Conservation (phyloP, 1,284 basidiomycete species). For the Phellopilus nigrolimitatus region DNA sequence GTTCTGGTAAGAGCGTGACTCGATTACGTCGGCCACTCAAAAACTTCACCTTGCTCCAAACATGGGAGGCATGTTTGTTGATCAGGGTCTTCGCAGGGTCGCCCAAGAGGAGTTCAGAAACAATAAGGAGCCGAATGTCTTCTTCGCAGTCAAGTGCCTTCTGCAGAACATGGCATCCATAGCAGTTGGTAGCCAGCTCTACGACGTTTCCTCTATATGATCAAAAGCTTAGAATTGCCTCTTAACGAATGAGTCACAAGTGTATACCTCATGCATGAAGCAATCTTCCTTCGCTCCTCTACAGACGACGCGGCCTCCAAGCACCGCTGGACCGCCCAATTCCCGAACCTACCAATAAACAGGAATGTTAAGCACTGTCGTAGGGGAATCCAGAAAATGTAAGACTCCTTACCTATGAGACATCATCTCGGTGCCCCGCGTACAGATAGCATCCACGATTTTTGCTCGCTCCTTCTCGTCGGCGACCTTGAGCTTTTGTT, state of each 20-base stretch:
- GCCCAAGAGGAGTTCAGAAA: constrained; percentile 72
- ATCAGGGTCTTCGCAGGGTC: constrained; percentile 78
- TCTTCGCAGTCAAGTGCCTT: constrained; percentile 87
- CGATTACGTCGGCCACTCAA: background rate
- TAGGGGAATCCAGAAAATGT: background rate
- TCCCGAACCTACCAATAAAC: constrained; percentile 57
- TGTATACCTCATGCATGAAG: constrained; percentile 69
- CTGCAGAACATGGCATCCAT: constrained; percentile 80
- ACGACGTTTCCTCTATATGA: constrained; percentile 66
- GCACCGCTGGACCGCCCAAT: constrained; percentile 83
- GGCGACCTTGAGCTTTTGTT: constrained; percentile 82
- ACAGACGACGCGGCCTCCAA: constrained; percentile 65
- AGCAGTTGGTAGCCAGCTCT: constrained; percentile 79
- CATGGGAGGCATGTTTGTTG: constrained; percentile 83
- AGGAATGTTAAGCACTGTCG: background rate
- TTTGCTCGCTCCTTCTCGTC: constrained; percentile 70
- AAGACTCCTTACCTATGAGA: constrained; percentile 56
- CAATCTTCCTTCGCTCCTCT: constrained; percentile 74
- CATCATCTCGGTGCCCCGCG: constrained; percentile 83
- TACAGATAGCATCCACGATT: constrained; percentile 79
- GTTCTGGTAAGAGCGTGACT: background rate
- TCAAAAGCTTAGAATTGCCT: background rate
- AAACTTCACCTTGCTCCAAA: constrained; percentile 71
- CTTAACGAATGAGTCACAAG: constrained; percentile 4
- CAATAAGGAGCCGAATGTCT: constrained; percentile 72